Base-by-base conservation (phyloP, 345 rosid genomes). In the Camelina hispida region DNA sequence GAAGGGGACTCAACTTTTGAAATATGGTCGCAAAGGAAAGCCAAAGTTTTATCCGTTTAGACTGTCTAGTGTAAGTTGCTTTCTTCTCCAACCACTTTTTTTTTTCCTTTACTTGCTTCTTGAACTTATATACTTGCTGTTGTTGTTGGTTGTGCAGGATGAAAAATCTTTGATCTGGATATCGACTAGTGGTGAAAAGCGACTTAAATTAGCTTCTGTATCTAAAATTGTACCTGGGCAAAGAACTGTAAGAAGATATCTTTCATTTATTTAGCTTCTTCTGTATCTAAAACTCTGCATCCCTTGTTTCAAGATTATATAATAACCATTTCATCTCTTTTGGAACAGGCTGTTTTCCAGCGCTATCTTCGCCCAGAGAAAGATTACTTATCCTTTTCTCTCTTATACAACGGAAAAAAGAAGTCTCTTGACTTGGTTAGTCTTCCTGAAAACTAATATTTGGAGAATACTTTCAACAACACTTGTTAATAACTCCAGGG, bases 401-500 rank as follows among this genome's bases (percentile, higher is more conserved):
- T 95, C 60, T 81, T 91, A 69, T 92, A 88, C 86, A 85, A 88
- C 80, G 85, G 87, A 76, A 90, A 88, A 69, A 92, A 90, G 83
- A 84, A 88, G 77, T 90, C 97, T 38, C 97, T 92, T 77, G 97
- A 95, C 89, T 93, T 91, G 99, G 99, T 91, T 85, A 63, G 93
- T 89, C 65, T 48, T 53, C 5, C 32, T 16, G 28, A 56, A 70
- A 28, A 50, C 76, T 67, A 57, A 67, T 38, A 28, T 23, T 42
- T 35, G 5, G 52, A 51, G 16, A n/a, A 0, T 57, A 5, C n/a
- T 78, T 51, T 56, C 15, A 35, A 42, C 68, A 68, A 69, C 63
- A 53, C 38, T 68, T 58, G 53, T 23, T 73, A 48, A 66, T 64
- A 72, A 78, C 69, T 77, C 46, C 8, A 58, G 37, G 22, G 65